phyloP scores from a whole-genome alignment of 176 grass and related monocot species.

The Juncus inflexus region DNA sequence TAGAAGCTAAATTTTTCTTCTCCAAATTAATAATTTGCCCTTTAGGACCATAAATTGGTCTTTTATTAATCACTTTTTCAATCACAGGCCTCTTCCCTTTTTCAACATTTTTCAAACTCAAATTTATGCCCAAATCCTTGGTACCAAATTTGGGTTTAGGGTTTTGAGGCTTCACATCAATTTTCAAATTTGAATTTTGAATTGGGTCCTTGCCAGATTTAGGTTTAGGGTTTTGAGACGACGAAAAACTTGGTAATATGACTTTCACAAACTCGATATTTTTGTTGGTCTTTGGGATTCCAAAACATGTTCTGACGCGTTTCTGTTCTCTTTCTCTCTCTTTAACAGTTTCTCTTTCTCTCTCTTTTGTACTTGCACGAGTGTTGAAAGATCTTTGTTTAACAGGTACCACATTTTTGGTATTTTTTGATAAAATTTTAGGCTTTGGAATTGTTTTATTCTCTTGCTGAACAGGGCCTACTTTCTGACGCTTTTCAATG shows the following conservation, averaged over 20 bases:
- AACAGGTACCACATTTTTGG: slow-evolving; percentile 2
- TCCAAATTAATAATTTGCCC: neutral
- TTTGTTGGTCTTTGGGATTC: slow-evolving; percentile 43
- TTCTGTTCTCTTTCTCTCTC: slow-evolving; percentile 24
- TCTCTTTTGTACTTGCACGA: slow-evolving; percentile 13
- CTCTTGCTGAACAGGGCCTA: slow-evolving; percentile 13
- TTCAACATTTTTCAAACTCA: neutral
- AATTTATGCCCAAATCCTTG: no score
- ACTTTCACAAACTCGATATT: slow-evolving; percentile 40
- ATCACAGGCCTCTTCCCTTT: slow-evolving; percentile 2
- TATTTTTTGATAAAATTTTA: neutral
- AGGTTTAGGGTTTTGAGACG: neutral
- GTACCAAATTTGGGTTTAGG: no score
- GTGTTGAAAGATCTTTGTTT: slow-evolving; percentile 23
- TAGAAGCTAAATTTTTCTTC: neutral
- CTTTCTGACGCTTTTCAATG: slow-evolving; percentile 34
- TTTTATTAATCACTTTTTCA: slow-evolving; percentile 2
- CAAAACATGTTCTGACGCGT: slow-evolving; percentile 36
- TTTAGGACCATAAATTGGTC: neutral
- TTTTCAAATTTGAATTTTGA: slow-evolving; percentile 2
- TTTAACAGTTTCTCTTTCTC: slow-evolving; percentile 12
- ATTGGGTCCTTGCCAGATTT: slow-evolving; percentile 25
- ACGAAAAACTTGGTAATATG: slow-evolving; percentile 13
- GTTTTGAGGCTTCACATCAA: no score
- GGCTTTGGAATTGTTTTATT: slow-evolving; percentile 9